phyloP scores from a whole-genome alignment of 2,329 filamentous ascomycete species.

The Penicillium sclerotigenum region DNA sequence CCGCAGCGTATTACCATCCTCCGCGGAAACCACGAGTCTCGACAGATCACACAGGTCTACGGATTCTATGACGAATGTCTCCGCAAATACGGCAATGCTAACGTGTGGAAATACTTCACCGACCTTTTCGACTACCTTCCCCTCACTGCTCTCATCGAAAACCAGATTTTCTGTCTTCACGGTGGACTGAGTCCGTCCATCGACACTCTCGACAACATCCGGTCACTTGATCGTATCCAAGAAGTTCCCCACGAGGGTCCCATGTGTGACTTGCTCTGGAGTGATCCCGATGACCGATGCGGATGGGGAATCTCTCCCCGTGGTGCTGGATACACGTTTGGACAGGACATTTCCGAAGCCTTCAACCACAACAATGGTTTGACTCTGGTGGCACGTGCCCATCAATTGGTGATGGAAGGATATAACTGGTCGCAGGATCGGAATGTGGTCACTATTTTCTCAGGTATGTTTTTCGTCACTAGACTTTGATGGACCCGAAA shows the following conservation, averaged over 20 bases:
- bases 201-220: conserved; percentile 92
- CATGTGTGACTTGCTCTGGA: conserved; percentile 98
- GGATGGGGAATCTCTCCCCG: conserved; percentile 95
- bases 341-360: conserved; percentile 95
- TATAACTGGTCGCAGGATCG: conserved; percentile 99
- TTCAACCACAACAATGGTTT: conserved; percentile 99
- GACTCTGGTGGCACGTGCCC: conserved; percentile 90
- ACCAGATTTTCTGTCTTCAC: conserved; percentile 98
- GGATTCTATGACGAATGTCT: conserved; percentile 99
- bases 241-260: conserved; percentile 97
- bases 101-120: conserved; percentile 99
- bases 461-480: conserved; percentile 56
- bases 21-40: conserved; percentile 96
- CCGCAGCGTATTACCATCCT: conserved; percentile 97
- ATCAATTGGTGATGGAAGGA: conserved; percentile 98
- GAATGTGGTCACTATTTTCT: conserved; percentile 98
- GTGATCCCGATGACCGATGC: conserved; percentile 93
- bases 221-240: conserved; percentile 91
- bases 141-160: conserved; percentile 94
- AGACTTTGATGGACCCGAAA: neutral
- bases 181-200: conserved; percentile 95
- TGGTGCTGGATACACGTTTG: conserved; percentile 92
- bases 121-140: conserved; percentile 98
- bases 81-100: conserved; percentile 97
- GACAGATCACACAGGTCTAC: conserved; percentile 98